Percentiles rank a stretch among this genome's conserved stretches.
These are phyloP conservation scores for Mucor mucedo DNA, from an alignment of 371 early-diverging fungal genomes.

Conservation along the genomic window DNA sequence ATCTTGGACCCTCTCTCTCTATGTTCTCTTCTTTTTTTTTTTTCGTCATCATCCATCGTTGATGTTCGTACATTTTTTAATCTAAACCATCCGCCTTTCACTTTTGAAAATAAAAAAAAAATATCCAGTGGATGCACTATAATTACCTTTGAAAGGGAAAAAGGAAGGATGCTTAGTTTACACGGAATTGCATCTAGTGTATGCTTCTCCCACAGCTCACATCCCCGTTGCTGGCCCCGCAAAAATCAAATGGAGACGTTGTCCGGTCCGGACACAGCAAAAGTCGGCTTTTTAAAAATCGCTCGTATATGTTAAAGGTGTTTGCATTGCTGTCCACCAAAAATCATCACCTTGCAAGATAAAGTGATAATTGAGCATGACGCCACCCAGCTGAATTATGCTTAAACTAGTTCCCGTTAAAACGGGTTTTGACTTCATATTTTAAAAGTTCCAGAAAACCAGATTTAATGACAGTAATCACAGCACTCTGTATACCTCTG, in stretches of 20 bases:
- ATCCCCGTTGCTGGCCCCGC: neutral
- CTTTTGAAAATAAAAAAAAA: neutral
- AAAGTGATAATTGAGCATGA: too few relatives aligned
- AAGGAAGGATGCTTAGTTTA: conserved; percentile 30
- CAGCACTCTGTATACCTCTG: too few relatives aligned
- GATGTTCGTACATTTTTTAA: neutral
- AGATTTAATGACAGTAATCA: too few relatives aligned
- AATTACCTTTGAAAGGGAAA: conserved; percentile 38
- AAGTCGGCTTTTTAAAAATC: too few relatives aligned
- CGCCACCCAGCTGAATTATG: too few relatives aligned
- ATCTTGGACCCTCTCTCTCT: neutral
- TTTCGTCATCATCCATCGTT: conserved; percentile 7
- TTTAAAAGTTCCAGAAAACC: too few relatives aligned
- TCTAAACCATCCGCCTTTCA: neutral
- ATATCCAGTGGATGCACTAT: conserved; percentile 1
- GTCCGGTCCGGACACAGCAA: neutral
- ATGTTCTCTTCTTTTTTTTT: neutral
- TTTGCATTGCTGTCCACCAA: too few relatives aligned
- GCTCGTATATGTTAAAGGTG: too few relatives aligned
- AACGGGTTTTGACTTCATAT: too few relatives aligned
- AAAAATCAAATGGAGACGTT: neutral
- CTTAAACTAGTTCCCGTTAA: too few relatives aligned
- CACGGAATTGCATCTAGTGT: conserved; percentile 12
- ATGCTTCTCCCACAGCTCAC: conserved; percentile 1
- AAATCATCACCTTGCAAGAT: too few relatives aligned